phyloP scores from a whole-genome alignment of 768 basidiomycete genomes.

The Cubamyces sp. region DNA sequence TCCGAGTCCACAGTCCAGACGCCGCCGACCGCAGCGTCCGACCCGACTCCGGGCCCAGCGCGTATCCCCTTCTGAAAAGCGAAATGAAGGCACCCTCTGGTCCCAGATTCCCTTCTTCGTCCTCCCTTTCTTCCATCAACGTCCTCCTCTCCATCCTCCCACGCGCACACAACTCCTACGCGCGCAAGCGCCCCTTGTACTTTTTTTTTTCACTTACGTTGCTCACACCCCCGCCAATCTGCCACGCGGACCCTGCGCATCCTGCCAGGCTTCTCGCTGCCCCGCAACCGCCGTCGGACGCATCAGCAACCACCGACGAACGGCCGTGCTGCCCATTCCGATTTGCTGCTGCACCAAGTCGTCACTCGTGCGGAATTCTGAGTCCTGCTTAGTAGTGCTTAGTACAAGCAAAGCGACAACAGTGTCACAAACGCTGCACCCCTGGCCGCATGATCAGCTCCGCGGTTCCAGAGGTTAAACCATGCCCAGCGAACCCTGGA shows the following conservation, averaged over 20 bases:
- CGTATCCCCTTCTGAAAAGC: background rate
- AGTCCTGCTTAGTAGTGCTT: no score
- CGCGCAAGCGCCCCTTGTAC: slow-evolving; percentile 1
- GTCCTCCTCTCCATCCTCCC: background rate
- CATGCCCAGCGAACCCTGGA: background rate
- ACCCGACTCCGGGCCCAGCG: background rate
- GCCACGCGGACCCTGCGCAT: background rate
- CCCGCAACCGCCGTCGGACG: no score
- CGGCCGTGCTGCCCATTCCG: no score
- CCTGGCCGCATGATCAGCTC: slow-evolving; percentile 4
- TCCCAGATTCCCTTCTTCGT: slow-evolving; percentile 7
- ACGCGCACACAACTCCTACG: background rate
- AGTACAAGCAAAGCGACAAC: background rate
- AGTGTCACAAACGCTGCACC: background rate
- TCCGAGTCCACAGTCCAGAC: background rate
- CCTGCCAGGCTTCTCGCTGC: background rate
- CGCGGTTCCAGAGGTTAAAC: background rate
- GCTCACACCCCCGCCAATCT: background rate
- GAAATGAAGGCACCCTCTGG: background rate
- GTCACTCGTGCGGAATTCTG: no score
- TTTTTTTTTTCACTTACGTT: no score
- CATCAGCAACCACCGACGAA: no score
- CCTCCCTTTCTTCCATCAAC: slow-evolving; percentile 7
- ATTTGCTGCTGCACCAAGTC: no score
- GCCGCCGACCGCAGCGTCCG: background rate